These are phyloP conservation scores for Trametopsis cervina DNA, from an alignment of 768 basidiomycete species.

Conservation along the genomic window DNA sequence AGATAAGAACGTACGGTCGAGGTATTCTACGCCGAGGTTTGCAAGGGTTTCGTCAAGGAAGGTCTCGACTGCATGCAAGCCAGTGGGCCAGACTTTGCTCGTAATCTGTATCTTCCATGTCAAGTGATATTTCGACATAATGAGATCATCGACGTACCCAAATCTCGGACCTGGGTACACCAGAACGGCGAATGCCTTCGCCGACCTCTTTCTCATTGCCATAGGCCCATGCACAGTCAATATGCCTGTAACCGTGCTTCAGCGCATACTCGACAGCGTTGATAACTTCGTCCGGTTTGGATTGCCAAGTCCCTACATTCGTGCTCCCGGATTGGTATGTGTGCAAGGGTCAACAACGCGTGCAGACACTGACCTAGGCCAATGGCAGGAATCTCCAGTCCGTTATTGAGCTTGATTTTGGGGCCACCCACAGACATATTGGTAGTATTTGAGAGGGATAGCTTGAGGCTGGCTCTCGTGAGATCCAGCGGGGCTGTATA, in stretches of 20 bases:
- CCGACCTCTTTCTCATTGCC: constrained; percentile 82
- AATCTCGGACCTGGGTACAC: constrained; percentile 68
- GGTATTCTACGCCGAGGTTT: constrained; percentile 77
- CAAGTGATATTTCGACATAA: background rate
- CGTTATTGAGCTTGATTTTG: constrained; percentile 56
- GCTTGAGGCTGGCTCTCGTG: background rate
- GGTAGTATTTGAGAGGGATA: background rate
- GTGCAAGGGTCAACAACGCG: constrained; percentile 1
- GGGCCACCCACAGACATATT: constrained; percentile 20
- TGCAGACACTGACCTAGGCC: constrained; percentile 42
- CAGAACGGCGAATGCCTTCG: constrained; percentile 68
- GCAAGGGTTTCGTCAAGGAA: constrained; percentile 69
- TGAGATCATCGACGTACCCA: constrained; percentile 37
- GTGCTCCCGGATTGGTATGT: background rate
- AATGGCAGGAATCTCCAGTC: constrained; percentile 44
- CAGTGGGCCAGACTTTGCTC: constrained; percentile 64
- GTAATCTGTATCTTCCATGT: constrained; percentile 41
- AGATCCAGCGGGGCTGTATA: background rate
- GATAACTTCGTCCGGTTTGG: constrained; percentile 62
- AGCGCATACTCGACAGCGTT: constrained; percentile 70
- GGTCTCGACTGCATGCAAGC: constrained; percentile 66
- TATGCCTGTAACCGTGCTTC: constrained; percentile 72
- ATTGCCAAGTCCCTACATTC: constrained; percentile 73
- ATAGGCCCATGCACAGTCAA: constrained; percentile 66
- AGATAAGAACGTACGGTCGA: constrained; percentile 53